Base-by-base conservation (phyloP, 768 basidiomycete species). In the Lyophyllum semitale region DNA sequence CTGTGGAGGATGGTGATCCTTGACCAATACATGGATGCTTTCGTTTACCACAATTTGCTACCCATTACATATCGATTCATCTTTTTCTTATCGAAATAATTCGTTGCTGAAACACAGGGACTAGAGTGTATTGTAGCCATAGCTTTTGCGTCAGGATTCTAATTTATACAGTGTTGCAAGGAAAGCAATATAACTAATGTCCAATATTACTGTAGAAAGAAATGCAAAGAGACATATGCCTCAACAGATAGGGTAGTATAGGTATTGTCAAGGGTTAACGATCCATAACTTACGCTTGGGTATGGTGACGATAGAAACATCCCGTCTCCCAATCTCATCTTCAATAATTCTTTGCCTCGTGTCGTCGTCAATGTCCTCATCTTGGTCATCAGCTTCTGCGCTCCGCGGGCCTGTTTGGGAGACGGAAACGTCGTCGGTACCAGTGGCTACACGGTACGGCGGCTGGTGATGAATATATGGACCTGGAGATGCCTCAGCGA, bases 291-390 rank as follows among this genome's bases (percentile, higher is more conserved):
- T 84, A 60, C 89, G 88, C 66, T 83, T 86, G 18, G 91, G 91
- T 40, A 84, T 78, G 5, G 84, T 86, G 57, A 93, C 82, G 63
- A 93, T 90, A n/a, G 88, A 88, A 27, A 93, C 89, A 59, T 93
- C 89, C 46, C 91, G 81, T 60, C 90, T 77, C 35, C 78, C 84
- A 81, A 93, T 89, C 69, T 93, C 91, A 54, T 88, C 85, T 66
- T 93, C 91, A 30, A 92, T 91, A 61, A 83, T 77, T 55, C 84
- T 78, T 67, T 91, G 90, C 56, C 85, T 77, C 12, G 84, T 79
- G 46, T 87, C 84, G 59, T 92, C 90, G 60, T 92, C 90, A 52
- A 88, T 74, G 44, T 89, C 87, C 27, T 88, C 85, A 18, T 89
- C 86, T 9, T 83, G 77, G 11, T 82, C 82, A 50, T 85, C 87